Evolutionary conservation across 169 alveolate species (phyloP), one percentile per base, ranked within the genome.

Genomic region (Perkinsus olseni): DNA sequence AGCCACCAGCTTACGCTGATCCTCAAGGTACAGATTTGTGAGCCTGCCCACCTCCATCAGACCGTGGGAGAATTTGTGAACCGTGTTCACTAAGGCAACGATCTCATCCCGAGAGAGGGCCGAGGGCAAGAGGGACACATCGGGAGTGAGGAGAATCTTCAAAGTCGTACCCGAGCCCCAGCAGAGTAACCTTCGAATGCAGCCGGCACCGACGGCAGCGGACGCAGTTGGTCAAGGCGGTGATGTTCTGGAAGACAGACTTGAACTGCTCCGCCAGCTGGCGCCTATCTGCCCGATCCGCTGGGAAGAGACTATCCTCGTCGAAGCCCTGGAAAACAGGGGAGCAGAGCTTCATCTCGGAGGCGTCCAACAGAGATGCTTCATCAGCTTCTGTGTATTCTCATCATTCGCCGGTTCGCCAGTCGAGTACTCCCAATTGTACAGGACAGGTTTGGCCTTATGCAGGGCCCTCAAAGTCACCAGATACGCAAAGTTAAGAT

Each of bases 91-190:
- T 31, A 91, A 39, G 0, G 93, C 93, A 17, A 91, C 93, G 10
- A 91, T n/a, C 28, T 91, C 93, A 31, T 91, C 93, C 17, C 93
- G 93, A 31, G 93, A 91, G 82, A 91, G 74, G 93, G 48, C 38
- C 36, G 74, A 39, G 10, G 93, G 93, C 93, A 91, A 74, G 31
- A 91, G 74, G 10, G 82, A 62, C 34, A 39, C 93, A 0, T 91
- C 93, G 38, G 93, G 36, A 36, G 62, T 24, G 39, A 91, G 93
- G 38, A 91, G 50, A 39, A 91, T 28, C 93, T 91, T 91, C 93
- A 91, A 37, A 0, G 82, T 74, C 20, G 93, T 62, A 34, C 93
- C 93, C 21, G 39, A n/a, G 39, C 93, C n/a, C 93, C 21, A 91
- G 93, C 39, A 91, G 48, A 45, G 48, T 21, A 24, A 91, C 74